phyloP scores from a whole-genome alignment of 2,329 filamentous ascomycete genomes.

The Monilinia laxa region DNA sequence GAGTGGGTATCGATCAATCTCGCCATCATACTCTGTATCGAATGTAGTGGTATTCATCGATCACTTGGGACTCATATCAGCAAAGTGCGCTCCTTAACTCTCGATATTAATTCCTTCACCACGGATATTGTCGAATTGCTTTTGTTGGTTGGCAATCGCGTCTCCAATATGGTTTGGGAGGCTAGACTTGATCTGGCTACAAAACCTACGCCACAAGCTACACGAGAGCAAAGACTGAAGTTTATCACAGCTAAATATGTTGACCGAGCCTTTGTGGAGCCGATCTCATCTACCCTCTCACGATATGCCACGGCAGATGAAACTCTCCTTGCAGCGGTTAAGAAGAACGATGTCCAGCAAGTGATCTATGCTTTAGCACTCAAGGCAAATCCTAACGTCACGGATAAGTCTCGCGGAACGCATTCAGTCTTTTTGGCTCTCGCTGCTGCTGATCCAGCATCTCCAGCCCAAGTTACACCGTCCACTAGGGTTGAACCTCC shows the following conservation, averaged over 20 bases:
- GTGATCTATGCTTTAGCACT: constrained; percentile 89
- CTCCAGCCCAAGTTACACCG: constrained; percentile 56
- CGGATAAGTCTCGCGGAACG: constrained; percentile 83
- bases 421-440: constrained; percentile 89
- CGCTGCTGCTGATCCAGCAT: constrained; percentile 85
- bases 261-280: constrained; percentile 77
- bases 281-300: constrained; percentile 71
- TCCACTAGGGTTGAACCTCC: constrained; percentile 45
- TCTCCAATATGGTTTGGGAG: constrained; percentile 98
- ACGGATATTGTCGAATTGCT: constrained; percentile 95
- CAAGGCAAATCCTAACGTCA: constrained; percentile 79
- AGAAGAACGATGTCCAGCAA: constrained; percentile 92
- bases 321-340: constrained; percentile 85
- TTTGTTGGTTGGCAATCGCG: constrained; percentile 84
- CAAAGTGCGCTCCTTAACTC: constrained; percentile 90
- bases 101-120: constrained; percentile 95
- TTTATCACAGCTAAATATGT: constrained; percentile 97
- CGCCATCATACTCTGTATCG: constrained; percentile 93
- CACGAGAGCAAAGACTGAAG: constrained; percentile 83
- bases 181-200: constrained; percentile 68
- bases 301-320: constrained; percentile 80
- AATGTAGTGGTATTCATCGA: constrained; percentile 95
- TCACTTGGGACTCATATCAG: constrained; percentile 97
- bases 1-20: constrained; percentile 99
- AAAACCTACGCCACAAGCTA: constrained; percentile 76